A percentile compares a stretch with the other conserved stretches of the same genome.
phyloP scores from a whole-genome alignment of 2,329 filamentous ascomycete species.

The Fusarium chuoi region DNA sequence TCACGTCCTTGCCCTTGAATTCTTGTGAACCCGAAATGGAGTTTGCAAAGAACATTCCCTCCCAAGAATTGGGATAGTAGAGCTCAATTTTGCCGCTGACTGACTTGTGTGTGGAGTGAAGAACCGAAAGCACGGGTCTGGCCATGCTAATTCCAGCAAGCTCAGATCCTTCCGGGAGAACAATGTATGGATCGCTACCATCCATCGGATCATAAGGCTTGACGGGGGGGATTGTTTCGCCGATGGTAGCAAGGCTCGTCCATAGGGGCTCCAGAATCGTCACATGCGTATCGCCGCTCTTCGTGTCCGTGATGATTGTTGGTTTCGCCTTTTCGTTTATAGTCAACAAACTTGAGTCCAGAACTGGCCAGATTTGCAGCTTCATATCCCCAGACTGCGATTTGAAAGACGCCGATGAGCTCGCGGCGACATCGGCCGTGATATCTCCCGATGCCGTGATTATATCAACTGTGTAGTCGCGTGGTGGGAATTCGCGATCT shows the following conservation, averaged over 20 bases:
- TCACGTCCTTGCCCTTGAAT: conserved; percentile 56
- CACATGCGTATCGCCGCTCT: conserved; percentile 55
- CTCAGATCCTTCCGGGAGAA: conserved; percentile 5
- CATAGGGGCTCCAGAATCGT: conserved; percentile 58
- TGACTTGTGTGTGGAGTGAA: conserved; percentile 56
- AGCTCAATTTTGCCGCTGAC: conserved; percentile 58
- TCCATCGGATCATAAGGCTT: conserved; percentile 32
- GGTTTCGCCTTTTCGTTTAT: conserved; percentile 25
- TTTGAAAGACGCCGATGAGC: conserved; percentile 48
- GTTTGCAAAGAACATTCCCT: conserved; percentile 55
- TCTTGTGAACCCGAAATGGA: conserved; percentile 54
- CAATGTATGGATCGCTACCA: conserved; percentile 35
- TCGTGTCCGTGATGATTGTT: conserved; percentile 54
- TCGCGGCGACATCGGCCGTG: conserved; percentile 54
- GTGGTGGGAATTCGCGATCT: conserved; percentile 51
- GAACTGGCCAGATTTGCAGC: conserved; percentile 56
- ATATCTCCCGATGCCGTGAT: conserved; percentile 58
- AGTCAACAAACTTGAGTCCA: conserved; percentile 44
- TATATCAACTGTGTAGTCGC: conserved; percentile 59
- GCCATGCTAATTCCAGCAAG: neutral
- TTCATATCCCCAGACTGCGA: conserved; percentile 55
- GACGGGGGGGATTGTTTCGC: conserved; percentile 12
- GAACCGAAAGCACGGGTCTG: conserved; percentile 45
- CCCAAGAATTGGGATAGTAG: conserved; percentile 61
- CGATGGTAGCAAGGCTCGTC: conserved; percentile 40